phyloP scores from a whole-genome alignment of 139 green algal genomes.

The Chlamydomonas incerta region DNA sequence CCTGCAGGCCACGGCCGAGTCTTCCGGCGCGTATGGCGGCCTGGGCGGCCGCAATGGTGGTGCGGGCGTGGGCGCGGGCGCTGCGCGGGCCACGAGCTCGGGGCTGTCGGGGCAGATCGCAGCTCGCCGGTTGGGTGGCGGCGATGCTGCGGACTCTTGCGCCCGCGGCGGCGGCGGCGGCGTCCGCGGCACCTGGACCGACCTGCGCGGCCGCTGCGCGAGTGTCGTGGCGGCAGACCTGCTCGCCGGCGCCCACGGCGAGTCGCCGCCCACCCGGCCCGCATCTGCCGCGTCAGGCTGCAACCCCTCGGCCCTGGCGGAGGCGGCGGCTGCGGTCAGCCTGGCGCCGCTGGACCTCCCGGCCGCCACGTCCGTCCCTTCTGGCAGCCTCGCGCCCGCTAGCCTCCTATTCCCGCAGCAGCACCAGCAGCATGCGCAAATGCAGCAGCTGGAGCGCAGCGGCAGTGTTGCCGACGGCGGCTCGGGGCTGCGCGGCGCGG shows the following conservation, averaged over 20 bases:
- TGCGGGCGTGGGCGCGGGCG: too few species aligned
- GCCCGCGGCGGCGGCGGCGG: too few species aligned
- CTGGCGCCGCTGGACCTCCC: not conserved
- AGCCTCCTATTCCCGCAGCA: not conserved
- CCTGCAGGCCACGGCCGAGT: too few species aligned
- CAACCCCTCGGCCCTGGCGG: not conserved
- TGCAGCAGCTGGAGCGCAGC: not conserved
- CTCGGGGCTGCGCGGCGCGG: too few species aligned
- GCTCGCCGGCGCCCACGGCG: not conserved
- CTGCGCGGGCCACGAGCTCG: too few species aligned
- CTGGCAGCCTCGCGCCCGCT: too few species aligned
- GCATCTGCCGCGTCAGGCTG: constrained; percentile 16
- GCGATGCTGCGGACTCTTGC: too few species aligned
- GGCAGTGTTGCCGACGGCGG: not conserved
- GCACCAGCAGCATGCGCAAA: not conserved
- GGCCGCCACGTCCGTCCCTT: too few species aligned
- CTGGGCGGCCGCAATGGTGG: too few species aligned
- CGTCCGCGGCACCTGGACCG: not conserved
- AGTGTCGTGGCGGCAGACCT: not conserved
- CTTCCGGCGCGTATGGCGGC: not conserved
- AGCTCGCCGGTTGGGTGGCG: too few species aligned
- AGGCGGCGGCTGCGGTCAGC: not conserved
- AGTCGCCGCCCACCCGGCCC: constrained; percentile 7
- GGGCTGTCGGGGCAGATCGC: not conserved
- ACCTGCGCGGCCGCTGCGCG: not conserved